A percentile compares a stretch with the other conserved stretches of the same genome.
These are phyloP conservation scores for Saccharomyces pastorianus DNA, from an alignment of 1,139 yeast species.

Conservation along the genomic window DNA sequence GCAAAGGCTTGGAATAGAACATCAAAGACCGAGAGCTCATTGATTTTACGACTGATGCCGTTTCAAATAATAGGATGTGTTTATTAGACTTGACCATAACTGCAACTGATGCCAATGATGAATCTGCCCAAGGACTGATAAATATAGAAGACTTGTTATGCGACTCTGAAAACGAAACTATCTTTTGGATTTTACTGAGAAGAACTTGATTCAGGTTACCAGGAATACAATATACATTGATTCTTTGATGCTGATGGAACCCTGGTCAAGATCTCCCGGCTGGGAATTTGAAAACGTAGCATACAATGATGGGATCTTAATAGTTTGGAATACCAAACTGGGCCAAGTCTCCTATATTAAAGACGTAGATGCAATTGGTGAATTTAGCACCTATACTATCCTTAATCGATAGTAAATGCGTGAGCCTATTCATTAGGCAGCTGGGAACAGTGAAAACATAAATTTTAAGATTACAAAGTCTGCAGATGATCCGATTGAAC, in stretches of 20 bases:
- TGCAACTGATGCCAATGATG: not conserved
- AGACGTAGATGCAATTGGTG: not conserved
- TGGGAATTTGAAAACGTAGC: constrained; percentile 13
- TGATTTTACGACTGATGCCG: not conserved
- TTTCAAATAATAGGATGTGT: not conserved
- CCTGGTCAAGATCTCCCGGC: no score
- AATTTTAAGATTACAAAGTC: not conserved
- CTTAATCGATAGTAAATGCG: not conserved
- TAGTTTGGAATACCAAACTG: constrained; percentile 15
- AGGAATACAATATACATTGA: constrained; percentile 4
- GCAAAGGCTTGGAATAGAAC: not conserved
- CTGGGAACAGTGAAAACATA: no score
- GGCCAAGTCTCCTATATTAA: not conserved
- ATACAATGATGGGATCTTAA: constrained; percentile 6
- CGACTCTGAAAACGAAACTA: constrained; percentile 7
- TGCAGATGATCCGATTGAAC: not conserved
- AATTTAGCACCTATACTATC: not conserved
- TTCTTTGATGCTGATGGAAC: no score
- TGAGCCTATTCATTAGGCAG: not conserved
- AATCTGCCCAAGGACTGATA: constrained; percentile 5
- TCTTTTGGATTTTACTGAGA: constrained; percentile 10
- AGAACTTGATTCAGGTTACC: constrained; percentile 15
- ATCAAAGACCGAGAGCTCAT: not conserved
- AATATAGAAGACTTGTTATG: constrained; percentile 18
- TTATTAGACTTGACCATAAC: not conserved